These are phyloP conservation scores for Debaryomyces prosopidis DNA, from an alignment of 805 yeast genomes.

Conservation along the genomic window DNA sequence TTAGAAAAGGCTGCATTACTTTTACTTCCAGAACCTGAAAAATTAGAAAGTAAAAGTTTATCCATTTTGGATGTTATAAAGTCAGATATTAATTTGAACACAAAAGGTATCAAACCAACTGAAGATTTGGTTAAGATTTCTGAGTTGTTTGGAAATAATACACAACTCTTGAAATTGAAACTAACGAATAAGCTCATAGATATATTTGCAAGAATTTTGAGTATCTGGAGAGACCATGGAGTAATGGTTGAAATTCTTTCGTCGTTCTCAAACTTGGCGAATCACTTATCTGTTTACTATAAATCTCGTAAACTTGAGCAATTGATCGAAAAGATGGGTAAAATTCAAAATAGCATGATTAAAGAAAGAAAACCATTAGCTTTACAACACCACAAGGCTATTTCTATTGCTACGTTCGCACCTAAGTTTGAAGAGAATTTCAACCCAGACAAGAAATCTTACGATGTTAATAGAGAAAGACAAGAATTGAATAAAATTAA, in stretches of 20 bases:
- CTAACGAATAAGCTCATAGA: slow-evolving; percentile 34
- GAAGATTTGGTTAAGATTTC: slow-evolving; percentile 12
- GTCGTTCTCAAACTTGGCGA: slow-evolving; percentile 47
- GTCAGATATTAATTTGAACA: slow-evolving; percentile 15
- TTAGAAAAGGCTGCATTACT: slow-evolving; percentile 51
- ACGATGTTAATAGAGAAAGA: slow-evolving; percentile 78
- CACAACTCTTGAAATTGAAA: slow-evolving; percentile 21
- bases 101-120: neutral
- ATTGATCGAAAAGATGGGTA: slow-evolving; percentile 50
- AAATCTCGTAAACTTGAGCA: slow-evolving; percentile 33
- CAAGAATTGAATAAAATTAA: slow-evolving; percentile 82
- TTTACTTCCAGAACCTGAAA: slow-evolving; percentile 41
- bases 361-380: slow-evolving; percentile 57
- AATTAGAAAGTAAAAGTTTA: slow-evolving; percentile 7
- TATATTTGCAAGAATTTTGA: slow-evolving; percentile 29
- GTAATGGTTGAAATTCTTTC: slow-evolving; percentile 60
- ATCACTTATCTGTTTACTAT: slow-evolving; percentile 35
- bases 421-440: slow-evolving; percentile 95
- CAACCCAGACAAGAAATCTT: slow-evolving; percentile 92
- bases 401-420: slow-evolving; percentile 79
- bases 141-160: slow-evolving; percentile 11
- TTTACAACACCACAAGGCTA: slow-evolving; percentile 79
- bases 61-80: slow-evolving; percentile 9
- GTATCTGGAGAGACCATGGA: slow-evolving; percentile 61
- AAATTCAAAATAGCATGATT: slow-evolving; percentile 38